Evolutionary conservation across 2,329 filamentous ascomycete genomes (phyloP), one percentile per base, ranked within the genome.

Genomic region (Xylariaceae sp.): DNA sequence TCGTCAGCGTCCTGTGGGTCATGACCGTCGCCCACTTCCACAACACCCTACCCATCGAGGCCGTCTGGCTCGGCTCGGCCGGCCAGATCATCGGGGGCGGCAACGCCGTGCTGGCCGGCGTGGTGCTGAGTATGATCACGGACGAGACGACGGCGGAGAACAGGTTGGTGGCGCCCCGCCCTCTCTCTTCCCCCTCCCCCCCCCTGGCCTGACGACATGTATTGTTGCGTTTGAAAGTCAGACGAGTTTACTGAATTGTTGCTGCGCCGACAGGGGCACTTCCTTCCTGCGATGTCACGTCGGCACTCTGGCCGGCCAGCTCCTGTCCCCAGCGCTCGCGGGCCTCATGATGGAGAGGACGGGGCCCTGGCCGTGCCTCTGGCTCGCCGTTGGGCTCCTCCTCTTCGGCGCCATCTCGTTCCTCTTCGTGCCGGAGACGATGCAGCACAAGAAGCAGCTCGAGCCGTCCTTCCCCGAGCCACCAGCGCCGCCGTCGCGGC

Each of bases 71-170:
- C 3, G 44, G 49, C 1, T 53, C 59, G 2, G 29, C 57, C 1
- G 47, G 53, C 15, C 36, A 47, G n/a, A 33, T 63, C 5, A 39
- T 58, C 14, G 61, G 61, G 3, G 61, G 61, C 4, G 61, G 60
- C 2, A 50, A 54, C 29, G 47, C 53, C 4, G 55, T 59, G 5
- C 31, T 54, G 2, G 19, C 35, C 1, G 56, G 58, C 19, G 46
- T 50, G 5, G 40, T 63, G 14, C 53, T 49, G 23, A 56, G 58
- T 14, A 59, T 63, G 26, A 45, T 53, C 5, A 55, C 53, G 11
- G 61, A 64, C 39, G 44, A 11, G 5, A 26, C 54, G 0, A 51
- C 49, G 5, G 55, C 60, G 25, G 47, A 49, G 25, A 49, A 56
- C 19, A 56, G 57, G 59, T 59, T 36, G 19, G 43, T 9, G 11